These are phyloP conservation scores for Wickerhamiella sorbophila DNA, from an alignment of 805 yeast genomes.

Conservation along the genomic window DNA sequence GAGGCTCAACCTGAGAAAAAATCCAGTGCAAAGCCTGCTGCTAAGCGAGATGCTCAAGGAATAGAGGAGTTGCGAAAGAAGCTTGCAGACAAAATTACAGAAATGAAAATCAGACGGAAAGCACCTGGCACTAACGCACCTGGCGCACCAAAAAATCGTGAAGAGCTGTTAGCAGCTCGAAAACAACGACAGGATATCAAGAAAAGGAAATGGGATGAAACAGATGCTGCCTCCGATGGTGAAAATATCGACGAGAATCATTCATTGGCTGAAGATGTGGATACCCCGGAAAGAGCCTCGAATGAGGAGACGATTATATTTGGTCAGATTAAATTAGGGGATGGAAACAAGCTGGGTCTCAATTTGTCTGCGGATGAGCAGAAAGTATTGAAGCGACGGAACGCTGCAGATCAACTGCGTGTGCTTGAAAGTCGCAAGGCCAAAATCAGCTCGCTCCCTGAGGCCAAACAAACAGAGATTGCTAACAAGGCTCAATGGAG, in stretches of 20 bases:
- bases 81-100: conserved; percentile 56
- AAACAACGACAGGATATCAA: conserved; percentile 29
- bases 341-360: conserved; percentile 66
- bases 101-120: conserved; percentile 63
- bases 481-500: conserved; percentile 76
- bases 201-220: conserved; percentile 26
- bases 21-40: conserved; percentile 5
- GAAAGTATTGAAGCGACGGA: conserved; percentile 45
- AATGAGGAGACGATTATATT: conserved; percentile 40
- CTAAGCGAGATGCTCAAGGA: conserved; percentile 24
- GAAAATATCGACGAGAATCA: conserved; percentile 27
- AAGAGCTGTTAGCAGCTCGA: conserved; percentile 31
- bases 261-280: conserved; percentile 28
- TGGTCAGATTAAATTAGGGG: conserved; percentile 69
- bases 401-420: conserved; percentile 79
- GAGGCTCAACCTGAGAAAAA: conserved; percentile 18
- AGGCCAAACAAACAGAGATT: conserved; percentile 39
- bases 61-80: conserved; percentile 62
- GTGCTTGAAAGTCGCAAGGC: conserved; percentile 61
- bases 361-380: conserved; percentile 44
- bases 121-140: conserved; percentile 75
- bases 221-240: conserved; percentile 21
- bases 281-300: conserved; percentile 25
- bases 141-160: conserved; percentile 66
- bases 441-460: conserved; percentile 46